Evolutionary conservation across 805 yeast species (phyloP).

Genomic region (Metschnikowia gelsemii): DNA sequence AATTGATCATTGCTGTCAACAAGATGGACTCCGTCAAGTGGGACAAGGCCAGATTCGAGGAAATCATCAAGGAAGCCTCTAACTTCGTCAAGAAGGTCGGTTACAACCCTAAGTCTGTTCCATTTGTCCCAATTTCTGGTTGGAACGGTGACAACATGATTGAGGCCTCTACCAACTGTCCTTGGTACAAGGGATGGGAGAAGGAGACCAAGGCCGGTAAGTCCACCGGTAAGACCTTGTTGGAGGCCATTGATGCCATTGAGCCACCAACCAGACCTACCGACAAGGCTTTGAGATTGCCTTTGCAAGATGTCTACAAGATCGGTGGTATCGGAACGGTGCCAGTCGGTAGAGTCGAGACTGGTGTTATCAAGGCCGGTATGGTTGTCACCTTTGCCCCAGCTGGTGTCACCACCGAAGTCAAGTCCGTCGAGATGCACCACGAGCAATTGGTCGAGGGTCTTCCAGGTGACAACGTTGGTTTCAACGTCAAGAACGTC

Average conservation of each 20-base stretch:
- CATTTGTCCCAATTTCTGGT: conserved; percentile 84
- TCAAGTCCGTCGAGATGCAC: conserved; percentile 87
- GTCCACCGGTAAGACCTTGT: conserved; percentile 75
- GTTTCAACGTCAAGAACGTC: conserved; percentile 88
- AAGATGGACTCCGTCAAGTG: conserved; percentile 94
- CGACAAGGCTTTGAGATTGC: conserved; percentile 85
- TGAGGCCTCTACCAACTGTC: conserved; percentile 76
- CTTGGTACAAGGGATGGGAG: conserved; percentile 87
- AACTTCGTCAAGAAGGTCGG: conserved; percentile 85
- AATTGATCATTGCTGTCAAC: conserved; percentile 87
- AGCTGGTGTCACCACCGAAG: conserved; percentile 86
- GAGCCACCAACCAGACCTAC: conserved; percentile 81
- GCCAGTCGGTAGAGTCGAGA: conserved; percentile 93
- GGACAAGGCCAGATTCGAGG: conserved; percentile 78
- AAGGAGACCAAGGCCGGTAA: conserved; percentile 72
- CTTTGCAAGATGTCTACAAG: conserved; percentile 90
- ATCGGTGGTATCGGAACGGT: conserved; percentile 90
- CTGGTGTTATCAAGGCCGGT: conserved; percentile 90
- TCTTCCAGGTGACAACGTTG: conserved; percentile 89
- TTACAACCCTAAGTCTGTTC: conserved; percentile 76
- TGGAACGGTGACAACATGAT: conserved; percentile 94
- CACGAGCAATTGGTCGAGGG: conserved; percentile 79
- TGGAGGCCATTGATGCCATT: conserved; percentile 81
- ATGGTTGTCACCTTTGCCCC: conserved; percentile 89
- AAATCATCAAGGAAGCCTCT: conserved; percentile 71